Base-by-base conservation (phyloP, 2,329 filamentous ascomycete genomes). In the Aspergillus nomiae region DNA sequence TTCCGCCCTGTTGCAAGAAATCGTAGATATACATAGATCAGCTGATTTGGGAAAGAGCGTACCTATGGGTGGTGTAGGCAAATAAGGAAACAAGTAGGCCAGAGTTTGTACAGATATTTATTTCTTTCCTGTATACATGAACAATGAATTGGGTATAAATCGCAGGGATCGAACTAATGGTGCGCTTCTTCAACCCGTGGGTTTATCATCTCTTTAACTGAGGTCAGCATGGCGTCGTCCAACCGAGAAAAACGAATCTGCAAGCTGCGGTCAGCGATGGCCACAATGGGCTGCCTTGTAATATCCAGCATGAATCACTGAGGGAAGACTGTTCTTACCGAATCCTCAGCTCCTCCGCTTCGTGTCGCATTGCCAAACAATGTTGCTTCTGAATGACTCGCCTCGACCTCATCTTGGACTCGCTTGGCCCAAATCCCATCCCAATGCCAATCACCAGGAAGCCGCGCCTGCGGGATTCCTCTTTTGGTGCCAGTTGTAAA, bases 381-480 rank as follows among this genome's bases (percentile, higher is more conserved):
- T 5, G 92, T 89, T 1, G 88, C 82, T 69, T 98, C 94, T 1
- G 92, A 91, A 56, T 92, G 80, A 72, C 92, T 96, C 11, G 86
- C 84, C 57, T 89, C 86, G 50, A 97, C 87, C 21, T 90, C 90
- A 76, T 90, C 91, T 77, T 87, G 89, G 1, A 97, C 94, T 60
- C 94, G 86, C 67, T 94, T 90, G 74, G 96, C 92, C 94, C 94
- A 99, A 0, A 98, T 94, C 0, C 94, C 94, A 72, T 97, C 92
- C 94, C 94, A 98, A 74, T 96, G 96, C 94, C 94, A 98, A 71
- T 96, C 90, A 8, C 90, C 91, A 0, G 92, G 92, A 56, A 85
- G 83, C 64, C 89, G 80, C 41, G 78, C 72, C 67, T 74, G 76
- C 58, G 72, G 81, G 63, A 79, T 86, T 74, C 73, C 80, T 80